phyloP scores from a whole-genome alignment of 192 early-diverging fungal species.

The Lobosporangium transversale region DNA sequence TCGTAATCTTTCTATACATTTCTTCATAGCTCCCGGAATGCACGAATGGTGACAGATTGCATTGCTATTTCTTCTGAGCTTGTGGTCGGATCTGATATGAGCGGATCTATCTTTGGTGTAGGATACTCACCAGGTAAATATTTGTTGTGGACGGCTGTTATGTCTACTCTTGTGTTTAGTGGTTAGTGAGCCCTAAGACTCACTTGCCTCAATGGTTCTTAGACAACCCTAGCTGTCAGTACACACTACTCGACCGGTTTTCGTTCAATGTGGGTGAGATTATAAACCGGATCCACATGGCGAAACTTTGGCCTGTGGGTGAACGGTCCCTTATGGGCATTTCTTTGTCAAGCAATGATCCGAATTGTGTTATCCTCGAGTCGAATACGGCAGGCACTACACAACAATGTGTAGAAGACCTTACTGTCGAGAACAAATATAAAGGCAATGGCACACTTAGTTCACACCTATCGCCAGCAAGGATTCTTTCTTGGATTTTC shows the following conservation, averaged over 20 bases:
- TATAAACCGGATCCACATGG: constrained; percentile 25
- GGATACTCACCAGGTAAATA: constrained; percentile 30
- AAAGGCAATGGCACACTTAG: neutral
- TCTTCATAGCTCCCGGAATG: constrained; percentile 10
- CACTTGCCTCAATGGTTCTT: neutral
- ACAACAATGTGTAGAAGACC: no score
- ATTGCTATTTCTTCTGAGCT: constrained; percentile 36
- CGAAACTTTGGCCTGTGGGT: constrained; percentile 26
- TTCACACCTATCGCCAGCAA: neutral
- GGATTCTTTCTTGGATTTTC: constrained; percentile 17
- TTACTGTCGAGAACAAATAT: neutral
- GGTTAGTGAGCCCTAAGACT: no score
- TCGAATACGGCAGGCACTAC: neutral
- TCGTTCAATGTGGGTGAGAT: constrained; percentile 42
- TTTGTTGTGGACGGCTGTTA: neutral
- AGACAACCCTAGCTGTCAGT: constrained; percentile 25
- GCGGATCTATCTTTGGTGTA: constrained; percentile 37
- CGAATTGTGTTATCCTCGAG: neutral
- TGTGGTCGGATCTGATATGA: constrained; percentile 30
- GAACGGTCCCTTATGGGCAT: constrained; percentile 28
- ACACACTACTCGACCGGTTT: constrained; percentile 34
- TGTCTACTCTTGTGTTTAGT: no score
- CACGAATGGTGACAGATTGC: constrained; percentile 34
- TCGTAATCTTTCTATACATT: neutral
- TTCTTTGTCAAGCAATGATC: neutral